These are phyloP conservation scores for Quercus variabilis DNA, from an alignment of 306 rosid genomes.

Conservation along the genomic window DNA sequence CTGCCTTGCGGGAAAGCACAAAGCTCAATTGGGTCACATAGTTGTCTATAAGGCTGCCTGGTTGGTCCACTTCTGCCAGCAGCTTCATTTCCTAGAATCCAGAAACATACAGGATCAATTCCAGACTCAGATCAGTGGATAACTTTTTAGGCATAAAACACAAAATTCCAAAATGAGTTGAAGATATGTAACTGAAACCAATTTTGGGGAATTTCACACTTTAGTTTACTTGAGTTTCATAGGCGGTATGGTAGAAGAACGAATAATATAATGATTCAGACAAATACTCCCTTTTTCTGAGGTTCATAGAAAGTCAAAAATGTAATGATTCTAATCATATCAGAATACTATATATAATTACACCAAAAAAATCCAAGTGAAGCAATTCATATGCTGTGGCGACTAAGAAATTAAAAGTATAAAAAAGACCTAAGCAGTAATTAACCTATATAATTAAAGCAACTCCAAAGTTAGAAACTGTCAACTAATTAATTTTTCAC, in stretches of 20 bases:
- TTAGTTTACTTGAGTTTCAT: background rate
- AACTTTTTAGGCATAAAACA: background rate
- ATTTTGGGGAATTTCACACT: background rate
- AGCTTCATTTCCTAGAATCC: slow-evolving; percentile 86
- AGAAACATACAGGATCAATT: slow-evolving; percentile 6
- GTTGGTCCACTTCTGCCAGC: slow-evolving; percentile 94
- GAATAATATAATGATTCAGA: background rate
- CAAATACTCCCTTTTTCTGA: background rate
- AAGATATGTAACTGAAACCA: background rate
- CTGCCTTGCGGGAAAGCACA: slow-evolving; percentile 92
- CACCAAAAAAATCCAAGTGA: background rate
- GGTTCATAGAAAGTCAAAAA: background rate
- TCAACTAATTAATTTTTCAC: slow-evolving; percentile 19
- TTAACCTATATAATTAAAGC: background rate
- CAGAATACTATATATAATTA: background rate
- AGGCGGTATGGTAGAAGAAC: background rate
- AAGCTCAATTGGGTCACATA: slow-evolving; percentile 83
- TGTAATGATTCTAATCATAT: background rate
- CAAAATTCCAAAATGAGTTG: background rate
- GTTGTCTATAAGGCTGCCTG: slow-evolving; percentile 88
- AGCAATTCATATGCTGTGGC: background rate
- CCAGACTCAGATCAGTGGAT: slow-evolving; percentile 1
- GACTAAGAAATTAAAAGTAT: background rate
- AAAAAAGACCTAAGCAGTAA: background rate
- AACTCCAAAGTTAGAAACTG: background rate